Evolutionary conservation across 2,329 filamentous ascomycete species (phyloP).

Genomic region (Botrytis fragariae): DNA sequence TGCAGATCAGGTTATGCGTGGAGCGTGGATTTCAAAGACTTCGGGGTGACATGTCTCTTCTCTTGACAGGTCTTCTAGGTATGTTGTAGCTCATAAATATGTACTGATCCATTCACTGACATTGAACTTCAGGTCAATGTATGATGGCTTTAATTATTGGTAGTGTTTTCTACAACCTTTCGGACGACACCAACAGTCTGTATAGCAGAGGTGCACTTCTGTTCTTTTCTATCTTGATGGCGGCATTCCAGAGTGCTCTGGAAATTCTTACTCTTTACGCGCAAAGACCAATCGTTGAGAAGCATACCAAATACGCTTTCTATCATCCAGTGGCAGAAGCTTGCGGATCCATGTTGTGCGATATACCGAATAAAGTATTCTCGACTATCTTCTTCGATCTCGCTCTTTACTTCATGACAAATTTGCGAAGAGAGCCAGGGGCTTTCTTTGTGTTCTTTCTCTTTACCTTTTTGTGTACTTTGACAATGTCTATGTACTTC

Average conservation of each 20-base stretch:
- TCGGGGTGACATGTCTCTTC: constrained; percentile 69
- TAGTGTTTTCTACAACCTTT: constrained; percentile 63
- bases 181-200: constrained; percentile 53
- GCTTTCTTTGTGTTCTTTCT: constrained; percentile 85
- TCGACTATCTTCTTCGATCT: constrained; percentile 77
- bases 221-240: constrained; percentile 67
- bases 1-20: constrained; percentile 77
- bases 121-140: constrained; percentile 25
- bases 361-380: constrained; percentile 78
- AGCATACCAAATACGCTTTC: constrained; percentile 80
- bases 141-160: constrained; percentile 61
- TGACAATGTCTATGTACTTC: constrained; percentile 86
- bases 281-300: constrained; percentile 89
- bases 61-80: constrained; percentile 47
- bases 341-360: constrained; percentile 52
- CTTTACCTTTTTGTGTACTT: constrained; percentile 67
- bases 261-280: constrained; percentile 82
- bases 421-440: constrained; percentile 69
- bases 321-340: constrained; percentile 90
- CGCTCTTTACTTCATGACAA: constrained; percentile 82
- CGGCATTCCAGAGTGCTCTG: constrained; percentile 59
- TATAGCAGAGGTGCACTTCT: constrained; percentile 61
- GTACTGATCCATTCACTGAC: background rate
- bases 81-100: background rate
- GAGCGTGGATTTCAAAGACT: constrained; percentile 78